Evolutionary conservation across 306 rosid genomes (phyloP), one percentile per base, ranked within the genome.

Genomic region (Cicer cuneatum): DNA sequence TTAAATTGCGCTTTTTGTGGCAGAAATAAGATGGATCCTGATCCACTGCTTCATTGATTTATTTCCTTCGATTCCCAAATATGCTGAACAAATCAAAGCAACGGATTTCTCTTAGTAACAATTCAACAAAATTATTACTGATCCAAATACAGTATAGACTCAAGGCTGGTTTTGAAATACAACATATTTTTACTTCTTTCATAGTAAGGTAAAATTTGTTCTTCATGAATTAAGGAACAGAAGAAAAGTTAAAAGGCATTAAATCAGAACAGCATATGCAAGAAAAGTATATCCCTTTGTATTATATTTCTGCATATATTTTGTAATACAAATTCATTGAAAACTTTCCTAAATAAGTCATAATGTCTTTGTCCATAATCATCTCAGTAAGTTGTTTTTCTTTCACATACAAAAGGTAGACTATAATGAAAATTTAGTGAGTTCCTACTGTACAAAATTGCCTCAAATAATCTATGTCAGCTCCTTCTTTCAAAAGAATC

Each of bases 401-500:
- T 53, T 10, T 10, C 9, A 54, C 61, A 8, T 4, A 54, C 61
- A 54, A 54, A 53, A 19, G 3, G 59, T 52, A 16, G 59, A 16
- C 59, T 52, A 53, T 2, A 19, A 54, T 54, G 37, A 54, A 54
- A 54, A 54, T 1, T 8, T 4, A 54, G 7, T 8, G 16, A 16
- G 0, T 21, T 2, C 1, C n/a, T 10, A 2, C 35, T 68, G 35
- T 58, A 68, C 70, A 29, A 29, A 29, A 77, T 3, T 77, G 41
- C 39, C 29, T 46, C 35, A 16, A 76, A 43, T 37, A 37, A 43
- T 75, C 43, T 69, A 65, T 19, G 72, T 69, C 54, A 41, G 40
- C 35, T 29, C 35, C 35, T 29, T 54, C 59, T 39, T 39, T 3
- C 4, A 0, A 8, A 39, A 33, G 39, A 24, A 29, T 29, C 35